Conservation (phyloP, 2,329 filamentous ascomycete species). For the Scytalidium lignicola region DNA sequence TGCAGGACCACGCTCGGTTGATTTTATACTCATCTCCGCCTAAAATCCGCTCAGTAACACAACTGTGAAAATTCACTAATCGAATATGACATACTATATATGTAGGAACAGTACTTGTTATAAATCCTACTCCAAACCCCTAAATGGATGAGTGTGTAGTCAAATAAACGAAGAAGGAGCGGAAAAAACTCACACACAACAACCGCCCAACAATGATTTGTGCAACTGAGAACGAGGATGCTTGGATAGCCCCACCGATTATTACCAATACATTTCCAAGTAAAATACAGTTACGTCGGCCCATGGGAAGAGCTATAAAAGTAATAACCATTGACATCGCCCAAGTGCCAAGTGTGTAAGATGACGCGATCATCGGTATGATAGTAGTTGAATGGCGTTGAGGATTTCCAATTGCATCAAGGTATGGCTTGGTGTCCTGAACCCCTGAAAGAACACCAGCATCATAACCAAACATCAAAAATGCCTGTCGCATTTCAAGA, state of each 20-base stretch:
- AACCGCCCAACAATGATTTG: conserved; percentile 28
- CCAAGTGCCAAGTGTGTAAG: conserved; percentile 15
- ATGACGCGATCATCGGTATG: conserved; percentile 20
- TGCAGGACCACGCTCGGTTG: conserved; percentile 23
- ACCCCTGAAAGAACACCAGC: conserved; percentile 22
- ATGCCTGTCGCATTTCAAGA: neutral
- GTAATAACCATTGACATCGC: conserved; percentile 21
- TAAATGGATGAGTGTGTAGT: neutral
- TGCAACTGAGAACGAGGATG: conserved; percentile 22
- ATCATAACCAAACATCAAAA: conserved; percentile 16
- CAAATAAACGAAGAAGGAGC: neutral
- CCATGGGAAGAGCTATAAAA: conserved; percentile 22
- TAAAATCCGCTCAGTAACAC: neutral
- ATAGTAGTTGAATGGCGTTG: conserved; percentile 1
- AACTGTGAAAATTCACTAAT: neutral
- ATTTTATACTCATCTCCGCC: conserved; percentile 17
- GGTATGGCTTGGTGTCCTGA: conserved; percentile 15
- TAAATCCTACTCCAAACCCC: conserved; percentile 17
- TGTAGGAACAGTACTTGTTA: conserved; percentile 24
- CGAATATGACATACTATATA: conserved; percentile 15
- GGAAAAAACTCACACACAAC: neutral
- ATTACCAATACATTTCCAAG: conserved; percentile 24
- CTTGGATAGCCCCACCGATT: conserved; percentile 25
- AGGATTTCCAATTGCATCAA: conserved; percentile 17
- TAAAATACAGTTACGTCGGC: conserved; percentile 13